phyloP scores from a whole-genome alignment of 257 asterid species.

The Salvia rosmarinus region DNA sequence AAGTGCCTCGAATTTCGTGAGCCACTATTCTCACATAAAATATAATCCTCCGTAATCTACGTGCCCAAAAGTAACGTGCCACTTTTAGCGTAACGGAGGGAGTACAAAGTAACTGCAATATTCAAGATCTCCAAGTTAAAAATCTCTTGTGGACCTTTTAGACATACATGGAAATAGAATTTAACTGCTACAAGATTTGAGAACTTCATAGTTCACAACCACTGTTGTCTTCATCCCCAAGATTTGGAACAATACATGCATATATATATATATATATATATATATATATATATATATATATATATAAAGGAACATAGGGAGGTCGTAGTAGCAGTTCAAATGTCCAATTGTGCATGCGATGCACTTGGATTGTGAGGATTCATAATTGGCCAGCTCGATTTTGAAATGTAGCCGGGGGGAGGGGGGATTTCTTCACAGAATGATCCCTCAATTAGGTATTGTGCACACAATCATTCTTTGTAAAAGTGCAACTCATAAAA shows the following conservation, averaged over 20 bases:
- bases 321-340: too few relatives aligned
- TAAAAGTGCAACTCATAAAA: constrained; percentile 4
- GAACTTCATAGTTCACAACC: not conserved
- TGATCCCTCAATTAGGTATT: not conserved
- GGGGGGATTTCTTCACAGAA: too few relatives aligned
- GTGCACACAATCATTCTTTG: not conserved
- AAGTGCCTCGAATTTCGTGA: too few relatives aligned
- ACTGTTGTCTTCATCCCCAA: not conserved
- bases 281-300: too few relatives aligned
- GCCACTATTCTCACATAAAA: too few relatives aligned
- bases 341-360: not conserved
- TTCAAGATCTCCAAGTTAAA: not conserved
- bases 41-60: too few relatives aligned
- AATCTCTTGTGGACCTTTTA: not conserved
- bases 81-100: too few relatives aligned
- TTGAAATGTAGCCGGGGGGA: not conserved
- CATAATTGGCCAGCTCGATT: not conserved
- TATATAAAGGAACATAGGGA: too few relatives aligned
- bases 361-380: not conserved
- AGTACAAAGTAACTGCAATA: not conserved
- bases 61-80: too few relatives aligned
- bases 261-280: too few relatives aligned
- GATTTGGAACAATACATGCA: too few relatives aligned
- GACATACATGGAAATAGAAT: not conserved
- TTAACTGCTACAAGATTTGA: not conserved